Evolutionary conservation across 169 alveolate species (phyloP).

Genomic region (Babesia bovis): DNA sequence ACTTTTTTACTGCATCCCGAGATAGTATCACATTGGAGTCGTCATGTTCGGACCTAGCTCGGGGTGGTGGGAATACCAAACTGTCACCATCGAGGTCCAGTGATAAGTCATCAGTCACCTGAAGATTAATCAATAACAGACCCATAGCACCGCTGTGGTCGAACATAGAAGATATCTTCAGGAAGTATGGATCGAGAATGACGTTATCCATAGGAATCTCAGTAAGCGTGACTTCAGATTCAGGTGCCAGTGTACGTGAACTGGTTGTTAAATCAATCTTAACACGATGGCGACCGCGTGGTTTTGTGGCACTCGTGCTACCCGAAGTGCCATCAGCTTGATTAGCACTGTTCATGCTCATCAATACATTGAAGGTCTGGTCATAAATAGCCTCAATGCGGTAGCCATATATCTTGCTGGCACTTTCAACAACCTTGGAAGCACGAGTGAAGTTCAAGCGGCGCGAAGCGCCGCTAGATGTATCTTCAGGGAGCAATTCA

Average conservation of each 20-base stretch:
- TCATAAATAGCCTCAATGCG: slow-evolving; percentile 80
- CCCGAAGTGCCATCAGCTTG: slow-evolving; percentile 3
- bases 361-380: slow-evolving; percentile 73
- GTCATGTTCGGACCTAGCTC: background rate
- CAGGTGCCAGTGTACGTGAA: slow-evolving; percentile 37
- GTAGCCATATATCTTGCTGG: slow-evolving; percentile 77
- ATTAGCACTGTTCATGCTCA: slow-evolving; percentile 71
- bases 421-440: slow-evolving; percentile 79
- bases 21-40: background rate
- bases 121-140: slow-evolving; percentile 46
- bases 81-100: slow-evolving; percentile 42
- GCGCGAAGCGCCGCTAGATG: background rate
- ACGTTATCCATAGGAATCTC: slow-evolving; percentile 57
- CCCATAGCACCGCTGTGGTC: slow-evolving; percentile 66
- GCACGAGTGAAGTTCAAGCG: slow-evolving; percentile 72
- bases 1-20: background rate
- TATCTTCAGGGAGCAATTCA: slow-evolving; percentile 3
- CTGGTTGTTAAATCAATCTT: slow-evolving; percentile 18
- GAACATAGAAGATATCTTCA: slow-evolving; percentile 64
- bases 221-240: slow-evolving; percentile 54
- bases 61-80: slow-evolving; percentile 5
- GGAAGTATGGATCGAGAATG: slow-evolving; percentile 62
- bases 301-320: background rate
- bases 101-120: slow-evolving; percentile 24
- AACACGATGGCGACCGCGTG: slow-evolving; percentile 6